Evolutionary conservation across 75 land plant genomes (phyloP), one percentile per base, ranked within the genome.

Genomic region (Pinus tabuliformis): DNA sequence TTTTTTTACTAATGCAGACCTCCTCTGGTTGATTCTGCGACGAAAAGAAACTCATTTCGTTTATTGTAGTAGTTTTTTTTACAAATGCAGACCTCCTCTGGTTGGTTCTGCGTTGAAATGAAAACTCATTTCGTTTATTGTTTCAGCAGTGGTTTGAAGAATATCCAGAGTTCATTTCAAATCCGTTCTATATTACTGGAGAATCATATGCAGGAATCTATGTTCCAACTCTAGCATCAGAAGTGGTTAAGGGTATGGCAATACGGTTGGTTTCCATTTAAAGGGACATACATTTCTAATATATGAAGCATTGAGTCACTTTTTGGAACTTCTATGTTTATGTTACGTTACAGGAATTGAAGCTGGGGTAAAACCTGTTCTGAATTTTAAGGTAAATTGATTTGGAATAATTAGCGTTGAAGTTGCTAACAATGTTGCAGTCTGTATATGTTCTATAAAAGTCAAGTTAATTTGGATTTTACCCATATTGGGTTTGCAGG

Each of bases 171-270:
- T 96, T 86, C 72, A 66, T 73, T n/a, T n/a, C 60, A 24, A 93
- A 94, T 72, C 87, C 91, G 56, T 89, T 96, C 80, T 96, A 81
- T 65, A 86, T 96, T 36, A 39, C 93, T 26, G 99, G 99, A 11
- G 99, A 96, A 72, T 96, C 99, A 42, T 96, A 88, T 86, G 97
- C 93, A 30, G 99, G 99, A 60, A 78, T 94, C 24, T 93, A 94
- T 78, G 91, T 96, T 28, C 99, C 99, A n/a, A 93, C 92, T 64
- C 89, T 91, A 74, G 74, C 91, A 57, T 62, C 75, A 59, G 86
- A 89, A 78, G 84, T 96, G 62, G 91, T 80, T 20, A 78, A 87
- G 75, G 99, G 99, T 95, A 85, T 24, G 74, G 57, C 24, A 56
- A 52, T 6, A 17, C 52, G 12, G 1, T 60, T 33, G 26, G 26